Evolutionary conservation across 2,329 filamentous ascomycete genomes (phyloP).

Genomic region (Akanthomyces dipterigenus): DNA sequence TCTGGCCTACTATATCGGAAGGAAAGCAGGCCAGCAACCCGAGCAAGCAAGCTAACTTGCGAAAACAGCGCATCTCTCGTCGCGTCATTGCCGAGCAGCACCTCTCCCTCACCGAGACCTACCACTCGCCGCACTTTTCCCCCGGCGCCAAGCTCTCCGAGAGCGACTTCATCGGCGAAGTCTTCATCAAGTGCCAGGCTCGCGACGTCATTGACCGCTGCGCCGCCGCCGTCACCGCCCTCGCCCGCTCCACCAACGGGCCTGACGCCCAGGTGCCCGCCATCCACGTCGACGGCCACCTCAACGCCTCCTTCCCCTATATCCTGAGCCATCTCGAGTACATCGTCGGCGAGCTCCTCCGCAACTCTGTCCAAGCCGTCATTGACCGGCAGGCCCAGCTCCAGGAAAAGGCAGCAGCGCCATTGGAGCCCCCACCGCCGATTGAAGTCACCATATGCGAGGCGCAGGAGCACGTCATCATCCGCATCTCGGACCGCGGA

Average conservation of each 20-base stretch:
- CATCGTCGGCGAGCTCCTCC: conserved; percentile 88
- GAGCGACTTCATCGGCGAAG: conserved; percentile 87
- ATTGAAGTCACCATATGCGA: conserved; percentile 95
- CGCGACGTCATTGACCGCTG: conserved; percentile 83
- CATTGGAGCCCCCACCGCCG: conserved; percentile 55
- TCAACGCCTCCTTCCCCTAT: conserved; percentile 89
- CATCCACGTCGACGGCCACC: conserved; percentile 76
- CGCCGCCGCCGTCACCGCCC: conserved; percentile 64
- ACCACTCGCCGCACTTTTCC: conserved; percentile 84
- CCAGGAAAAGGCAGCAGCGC: conserved; percentile 15
- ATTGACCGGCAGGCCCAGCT: conserved; percentile 62
- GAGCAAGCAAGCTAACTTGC: neutral
- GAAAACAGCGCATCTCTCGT: conserved; percentile 72
- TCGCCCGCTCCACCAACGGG: conserved; percentile 71
- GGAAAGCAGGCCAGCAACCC: no score
- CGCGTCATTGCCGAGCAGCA: conserved; percentile 97
- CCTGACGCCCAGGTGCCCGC: conserved; percentile 66
- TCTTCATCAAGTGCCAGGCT: conserved; percentile 89
- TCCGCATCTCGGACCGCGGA: conserved; percentile 90
- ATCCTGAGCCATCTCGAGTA: conserved; percentile 96
- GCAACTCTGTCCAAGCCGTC: conserved; percentile 90
- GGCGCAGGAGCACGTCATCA: conserved; percentile 88
- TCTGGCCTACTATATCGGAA: no score
- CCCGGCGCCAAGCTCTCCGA: conserved; percentile 66
- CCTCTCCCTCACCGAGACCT: conserved; percentile 88